Percentiles rank a stretch among this genome's conserved stretches.
phyloP scores from a whole-genome alignment of 768 basidiomycete genomes.

The Russula sp. region DNA sequence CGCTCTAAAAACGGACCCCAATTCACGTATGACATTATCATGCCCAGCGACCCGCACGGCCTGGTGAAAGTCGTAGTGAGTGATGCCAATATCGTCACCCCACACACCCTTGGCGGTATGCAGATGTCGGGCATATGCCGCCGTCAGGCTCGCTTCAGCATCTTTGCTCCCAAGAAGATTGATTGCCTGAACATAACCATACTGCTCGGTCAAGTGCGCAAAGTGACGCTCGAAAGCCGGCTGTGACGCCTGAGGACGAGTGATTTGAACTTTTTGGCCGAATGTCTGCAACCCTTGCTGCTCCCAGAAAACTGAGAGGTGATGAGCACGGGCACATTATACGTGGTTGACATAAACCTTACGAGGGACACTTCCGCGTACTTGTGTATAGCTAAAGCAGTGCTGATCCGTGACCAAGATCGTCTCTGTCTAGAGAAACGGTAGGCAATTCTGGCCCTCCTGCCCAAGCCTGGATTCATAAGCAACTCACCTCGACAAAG shows the following conservation, averaged over 20 bases:
- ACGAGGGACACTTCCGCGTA: slow-evolving; percentile 94
- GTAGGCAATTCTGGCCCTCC: background rate
- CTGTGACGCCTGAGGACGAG: slow-evolving; percentile 90
- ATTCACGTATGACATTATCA: slow-evolving; percentile 72
- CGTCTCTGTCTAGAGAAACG: slow-evolving; percentile 68
- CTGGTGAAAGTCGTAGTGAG: slow-evolving; percentile 92
- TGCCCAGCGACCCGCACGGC: slow-evolving; percentile 76
- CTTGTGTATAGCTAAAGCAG: slow-evolving; percentile 88
- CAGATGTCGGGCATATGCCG: slow-evolving; percentile 78
- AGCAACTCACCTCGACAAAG: slow-evolving; percentile 75
- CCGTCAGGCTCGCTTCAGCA: slow-evolving; percentile 79
- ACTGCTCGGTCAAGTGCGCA: slow-evolving; percentile 76
- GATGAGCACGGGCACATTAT: slow-evolving; percentile 7
- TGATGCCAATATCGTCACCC: slow-evolving; percentile 66
- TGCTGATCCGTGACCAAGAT: slow-evolving; percentile 81
- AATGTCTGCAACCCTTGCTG: slow-evolving; percentile 95
- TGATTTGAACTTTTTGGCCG: slow-evolving; percentile 90
- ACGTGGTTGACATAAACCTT: slow-evolving; percentile 33
- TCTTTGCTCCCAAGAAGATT: slow-evolving; percentile 91
- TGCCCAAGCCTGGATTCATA: background rate
- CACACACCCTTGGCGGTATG: slow-evolving; percentile 53
- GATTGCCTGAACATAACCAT: slow-evolving; percentile 77
- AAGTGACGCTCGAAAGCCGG: slow-evolving; percentile 97
- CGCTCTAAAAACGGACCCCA: slow-evolving; percentile 39
- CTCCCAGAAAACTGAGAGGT: slow-evolving; percentile 87